Evolutionary conservation across 2,329 filamentous ascomycete species (phyloP).

Genomic region (Ophiobolus disseminans): DNA sequence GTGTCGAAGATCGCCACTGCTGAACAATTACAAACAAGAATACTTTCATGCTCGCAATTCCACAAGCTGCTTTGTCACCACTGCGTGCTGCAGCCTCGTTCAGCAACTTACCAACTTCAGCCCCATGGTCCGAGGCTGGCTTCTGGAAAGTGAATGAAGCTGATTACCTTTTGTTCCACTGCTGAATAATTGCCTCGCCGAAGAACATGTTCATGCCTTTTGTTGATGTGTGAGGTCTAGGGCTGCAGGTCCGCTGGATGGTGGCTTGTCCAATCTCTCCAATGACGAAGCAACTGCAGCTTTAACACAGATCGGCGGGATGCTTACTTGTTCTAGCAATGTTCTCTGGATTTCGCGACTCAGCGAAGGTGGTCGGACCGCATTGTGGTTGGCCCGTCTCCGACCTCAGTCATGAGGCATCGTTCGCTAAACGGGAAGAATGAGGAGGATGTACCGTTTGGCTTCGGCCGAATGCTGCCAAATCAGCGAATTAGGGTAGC

Average conservation of each 20-base stretch:
- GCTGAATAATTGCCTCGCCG: constrained; percentile 18
- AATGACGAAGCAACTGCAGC: not conserved
- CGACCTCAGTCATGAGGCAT: constrained; percentile 1
- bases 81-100: constrained; percentile 12
- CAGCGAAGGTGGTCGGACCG: not conserved
- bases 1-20: not conserved
- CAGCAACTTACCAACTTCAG: constrained; percentile 16
- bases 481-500: constrained; percentile 13
- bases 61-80: constrained; percentile 15
- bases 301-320: not conserved
- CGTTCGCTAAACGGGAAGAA: not conserved
- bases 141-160: constrained; percentile 8
- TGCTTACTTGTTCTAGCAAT: not conserved
- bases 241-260: not conserved
- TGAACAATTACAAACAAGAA: constrained; percentile 3
- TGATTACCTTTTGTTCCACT: not conserved
- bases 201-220: not conserved
- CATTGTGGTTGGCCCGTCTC: not conserved
- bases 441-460: constrained; percentile 1
- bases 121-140: constrained; percentile 4
- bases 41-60: not conserved
- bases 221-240: not conserved
- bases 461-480: not conserved
- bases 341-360: not conserved
- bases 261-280: not conserved